Percentiles rank a stretch among this genome's conserved stretches.
Evolutionary conservation across 208 protist genomes (phyloP).

Genomic region (Crithidia bombi): DNA sequence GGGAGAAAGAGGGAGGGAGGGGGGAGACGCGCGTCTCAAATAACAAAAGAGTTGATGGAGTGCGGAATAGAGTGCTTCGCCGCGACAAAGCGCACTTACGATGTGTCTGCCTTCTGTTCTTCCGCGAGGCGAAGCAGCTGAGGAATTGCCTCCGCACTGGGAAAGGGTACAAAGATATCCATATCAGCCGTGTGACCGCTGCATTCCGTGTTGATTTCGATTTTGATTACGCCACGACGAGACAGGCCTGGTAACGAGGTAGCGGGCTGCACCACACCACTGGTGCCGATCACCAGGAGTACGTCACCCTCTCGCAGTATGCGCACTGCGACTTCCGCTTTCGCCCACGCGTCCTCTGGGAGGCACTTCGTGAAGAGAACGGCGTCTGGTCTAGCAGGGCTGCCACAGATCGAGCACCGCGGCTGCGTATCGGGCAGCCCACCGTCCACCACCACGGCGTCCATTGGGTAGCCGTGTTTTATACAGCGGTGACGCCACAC

Average conservation of each 20-base stretch:
- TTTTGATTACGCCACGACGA: constrained; percentile 23
- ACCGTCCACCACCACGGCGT: constrained; percentile 12
- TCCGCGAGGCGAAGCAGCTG: constrained; percentile 3
- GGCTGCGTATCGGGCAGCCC: constrained; percentile 30
- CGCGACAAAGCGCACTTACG: no score
- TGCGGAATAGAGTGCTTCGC: no score
- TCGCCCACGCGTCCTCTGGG: constrained; percentile 16
- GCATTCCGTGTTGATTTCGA: constrained; percentile 31
- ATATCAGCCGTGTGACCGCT: constrained; percentile 23
- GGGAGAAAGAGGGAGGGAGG: no score
- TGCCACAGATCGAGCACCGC: constrained; percentile 25
- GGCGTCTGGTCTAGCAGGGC: constrained; percentile 31
- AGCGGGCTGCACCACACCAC: constrained; percentile 34
- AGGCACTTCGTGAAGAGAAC: constrained; percentile 37
- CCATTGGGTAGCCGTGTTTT: constrained; percentile 28
- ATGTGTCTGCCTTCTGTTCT: background rate
- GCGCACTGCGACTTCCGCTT: constrained; percentile 9
- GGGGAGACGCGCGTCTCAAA: no score
- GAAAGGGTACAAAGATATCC: constrained; percentile 25
- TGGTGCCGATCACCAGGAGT: constrained; percentile 35
- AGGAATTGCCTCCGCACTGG: constrained; percentile 6
- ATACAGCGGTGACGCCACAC: constrained; percentile 41
- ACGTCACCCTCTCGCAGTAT: constrained; percentile 19
- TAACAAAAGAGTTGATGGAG: no score
- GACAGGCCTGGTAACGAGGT: constrained; percentile 23